Percentiles rank a stretch among this genome's conserved stretches.
phyloP scores from a whole-genome alignment of 2,329 filamentous ascomycete genomes.

The Fusarium oxysporum region DNA sequence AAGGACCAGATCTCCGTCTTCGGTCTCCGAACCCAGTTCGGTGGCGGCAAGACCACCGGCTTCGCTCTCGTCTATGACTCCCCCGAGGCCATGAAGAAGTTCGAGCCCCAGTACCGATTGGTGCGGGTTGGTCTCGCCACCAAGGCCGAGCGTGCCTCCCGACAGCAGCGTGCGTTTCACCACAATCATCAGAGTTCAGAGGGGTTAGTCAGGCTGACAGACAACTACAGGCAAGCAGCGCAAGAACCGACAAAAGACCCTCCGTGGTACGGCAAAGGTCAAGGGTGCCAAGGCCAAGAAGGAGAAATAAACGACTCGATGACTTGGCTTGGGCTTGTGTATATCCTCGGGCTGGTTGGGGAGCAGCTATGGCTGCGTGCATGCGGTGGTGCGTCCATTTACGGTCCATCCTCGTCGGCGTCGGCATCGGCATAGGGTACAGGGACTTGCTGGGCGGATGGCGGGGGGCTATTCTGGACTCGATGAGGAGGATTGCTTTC shows the following conservation, averaged over 20 bases:
- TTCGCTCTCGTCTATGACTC: slow-evolving; percentile 99
- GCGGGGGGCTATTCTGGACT: slow-evolving; percentile 43
- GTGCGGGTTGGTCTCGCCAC: slow-evolving; percentile 90
- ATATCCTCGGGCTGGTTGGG: slow-evolving; percentile 48
- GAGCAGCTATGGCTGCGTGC: slow-evolving; percentile 45
- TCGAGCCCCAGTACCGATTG: slow-evolving; percentile 98
- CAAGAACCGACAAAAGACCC: slow-evolving; percentile 99
- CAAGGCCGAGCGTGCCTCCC: slow-evolving; percentile 97
- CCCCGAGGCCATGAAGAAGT: slow-evolving; percentile 98
- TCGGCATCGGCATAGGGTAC: slow-evolving; percentile 42
- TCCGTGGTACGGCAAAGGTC: slow-evolving; percentile 97
- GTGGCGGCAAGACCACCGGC: slow-evolving; percentile 99
- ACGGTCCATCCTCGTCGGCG: slow-evolving; percentile 37
- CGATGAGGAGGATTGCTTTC: slow-evolving; percentile 46
- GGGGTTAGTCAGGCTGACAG: slow-evolving; percentile 14
- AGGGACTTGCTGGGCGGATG: slow-evolving; percentile 45
- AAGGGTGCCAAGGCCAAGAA: slow-evolving; percentile 97
- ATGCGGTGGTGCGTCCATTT: slow-evolving; percentile 45
- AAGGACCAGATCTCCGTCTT: slow-evolving; percentile 99
- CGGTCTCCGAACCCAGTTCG: slow-evolving; percentile 97
- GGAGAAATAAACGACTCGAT: slow-evolving; percentile 77
- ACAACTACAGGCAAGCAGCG: slow-evolving; percentile 91
- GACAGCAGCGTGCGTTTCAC: slow-evolving; percentile 93
- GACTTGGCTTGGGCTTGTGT: slow-evolving; percentile 47
- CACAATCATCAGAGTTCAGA: too few relatives aligned